These are phyloP conservation scores for Beauveria bassiana DNA, from an alignment of 2,329 filamentous ascomycete species.

Conservation along the genomic window DNA sequence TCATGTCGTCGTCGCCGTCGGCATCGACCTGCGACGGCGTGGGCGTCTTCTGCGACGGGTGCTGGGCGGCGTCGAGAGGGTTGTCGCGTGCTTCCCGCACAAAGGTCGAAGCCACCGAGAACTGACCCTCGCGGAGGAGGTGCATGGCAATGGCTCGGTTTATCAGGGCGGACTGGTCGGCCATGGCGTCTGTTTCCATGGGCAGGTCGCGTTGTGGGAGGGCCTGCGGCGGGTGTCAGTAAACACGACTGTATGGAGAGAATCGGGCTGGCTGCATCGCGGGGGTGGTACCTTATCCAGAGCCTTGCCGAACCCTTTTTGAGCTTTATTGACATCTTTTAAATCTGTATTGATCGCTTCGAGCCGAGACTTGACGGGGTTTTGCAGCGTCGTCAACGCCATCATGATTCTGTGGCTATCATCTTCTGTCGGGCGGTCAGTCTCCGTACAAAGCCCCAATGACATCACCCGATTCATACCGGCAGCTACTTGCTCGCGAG, in stretches of 20 bases:
- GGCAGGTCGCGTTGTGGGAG: slow-evolving; percentile 54
- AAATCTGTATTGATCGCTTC: slow-evolving; percentile 74
- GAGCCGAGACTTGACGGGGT: slow-evolving; percentile 72
- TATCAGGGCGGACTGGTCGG: slow-evolving; percentile 66
- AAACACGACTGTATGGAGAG: slow-evolving; percentile 8
- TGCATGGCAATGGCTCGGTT: slow-evolving; percentile 97
- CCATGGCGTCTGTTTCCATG: slow-evolving; percentile 73
- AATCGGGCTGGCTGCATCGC: neutral
- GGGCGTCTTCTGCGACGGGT: slow-evolving; percentile 1
- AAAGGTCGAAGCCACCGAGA: slow-evolving; percentile 79
- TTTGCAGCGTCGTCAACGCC: slow-evolving; percentile 76
- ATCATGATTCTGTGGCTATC: slow-evolving; percentile 55
- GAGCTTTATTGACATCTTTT: slow-evolving; percentile 73
- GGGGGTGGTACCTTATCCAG: slow-evolving; percentile 61
- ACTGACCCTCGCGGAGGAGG: slow-evolving; percentile 87
- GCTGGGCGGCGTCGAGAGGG: slow-evolving; percentile 12
- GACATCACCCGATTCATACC: slow-evolving; percentile 36
- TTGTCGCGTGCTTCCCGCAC: slow-evolving; percentile 57
- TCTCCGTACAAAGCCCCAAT: neutral
- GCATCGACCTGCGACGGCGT: slow-evolving; percentile 16
- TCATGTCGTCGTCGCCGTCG: slow-evolving; percentile 20
- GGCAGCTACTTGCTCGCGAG: slow-evolving; percentile 64
- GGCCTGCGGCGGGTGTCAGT: slow-evolving; percentile 22
- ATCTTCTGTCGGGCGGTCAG: slow-evolving; percentile 21
- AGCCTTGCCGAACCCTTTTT: slow-evolving; percentile 77